phyloP scores from a whole-genome alignment of 2,329 filamentous ascomycete species.

The Exophiala calicioides region DNA sequence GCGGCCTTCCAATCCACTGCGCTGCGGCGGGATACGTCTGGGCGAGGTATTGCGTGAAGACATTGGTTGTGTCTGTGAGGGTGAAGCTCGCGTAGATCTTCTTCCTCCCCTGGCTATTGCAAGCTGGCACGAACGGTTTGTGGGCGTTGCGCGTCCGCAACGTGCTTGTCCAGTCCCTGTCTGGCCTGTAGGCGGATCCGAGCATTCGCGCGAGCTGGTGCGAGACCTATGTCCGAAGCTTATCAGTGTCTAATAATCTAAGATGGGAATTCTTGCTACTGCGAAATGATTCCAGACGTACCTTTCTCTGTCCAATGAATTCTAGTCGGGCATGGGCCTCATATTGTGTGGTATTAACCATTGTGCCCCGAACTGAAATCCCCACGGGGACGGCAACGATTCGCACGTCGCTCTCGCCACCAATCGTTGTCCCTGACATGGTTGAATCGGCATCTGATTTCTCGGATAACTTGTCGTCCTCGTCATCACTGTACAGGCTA shows the following conservation, averaged over 20 bases:
- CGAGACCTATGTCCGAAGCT: constrained; percentile 1
- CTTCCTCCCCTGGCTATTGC: constrained; percentile 1
- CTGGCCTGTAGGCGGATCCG: constrained; percentile 2
- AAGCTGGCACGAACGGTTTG: not conserved
- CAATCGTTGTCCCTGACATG: constrained; percentile 5
- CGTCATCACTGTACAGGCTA: constrained; percentile 6
- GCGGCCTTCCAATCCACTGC: constrained; percentile 7
- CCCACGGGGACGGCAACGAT: not conserved
- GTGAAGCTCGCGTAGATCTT: constrained; percentile 12
- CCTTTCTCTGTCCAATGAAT: constrained; percentile 9
- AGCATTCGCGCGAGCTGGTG: constrained; percentile 8
- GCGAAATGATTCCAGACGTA: not conserved
- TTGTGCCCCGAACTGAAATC: not conserved
- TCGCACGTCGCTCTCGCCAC: not conserved
- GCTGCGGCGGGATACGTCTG: constrained; percentile 2
- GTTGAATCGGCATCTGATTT: constrained; percentile 2
- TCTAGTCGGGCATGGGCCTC: constrained; percentile 2
- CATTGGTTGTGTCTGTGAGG: not conserved
- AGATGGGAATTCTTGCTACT: no score
- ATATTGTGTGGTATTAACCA: no score
- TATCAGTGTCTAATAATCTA: not conserved
- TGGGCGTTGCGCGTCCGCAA: constrained; percentile 3
- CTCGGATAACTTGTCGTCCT: constrained; percentile 2
- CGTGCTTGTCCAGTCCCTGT: constrained; percentile 7
- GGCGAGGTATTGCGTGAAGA: constrained; percentile 8